Conservation (phyloP, 2,329 filamentous ascomycete species). For the Ophiocordyceps camponoti-floridani region DNA sequence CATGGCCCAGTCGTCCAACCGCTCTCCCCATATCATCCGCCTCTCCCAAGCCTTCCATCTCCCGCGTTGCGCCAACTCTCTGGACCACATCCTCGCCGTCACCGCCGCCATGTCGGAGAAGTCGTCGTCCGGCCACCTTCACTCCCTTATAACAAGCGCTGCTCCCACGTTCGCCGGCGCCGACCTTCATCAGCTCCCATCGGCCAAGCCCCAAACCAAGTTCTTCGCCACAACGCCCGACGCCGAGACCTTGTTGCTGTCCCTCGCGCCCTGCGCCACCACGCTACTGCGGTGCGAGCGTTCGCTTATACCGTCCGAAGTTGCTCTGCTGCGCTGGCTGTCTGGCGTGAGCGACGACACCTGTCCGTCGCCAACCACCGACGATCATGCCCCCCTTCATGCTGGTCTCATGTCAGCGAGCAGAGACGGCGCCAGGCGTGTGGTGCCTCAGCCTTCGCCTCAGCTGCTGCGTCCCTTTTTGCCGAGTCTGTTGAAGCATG, state of each 20-base stretch:
- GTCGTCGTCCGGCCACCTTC: constrained; percentile 8
- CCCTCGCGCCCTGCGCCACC: constrained; percentile 22
- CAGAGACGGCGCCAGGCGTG: not conserved
- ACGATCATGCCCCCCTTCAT: not conserved
- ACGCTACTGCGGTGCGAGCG: constrained; percentile 29
- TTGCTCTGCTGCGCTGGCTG: constrained; percentile 26
- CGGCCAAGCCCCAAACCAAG: constrained; percentile 19
- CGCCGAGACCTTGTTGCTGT: constrained; percentile 20
- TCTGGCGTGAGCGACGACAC: constrained; percentile 1
- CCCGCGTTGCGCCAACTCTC: not conserved
- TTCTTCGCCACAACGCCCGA: constrained; percentile 25
- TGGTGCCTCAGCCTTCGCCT: not conserved
- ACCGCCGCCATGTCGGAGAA: constrained; percentile 6
- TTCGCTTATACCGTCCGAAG: constrained; percentile 24
- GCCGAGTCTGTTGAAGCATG: constrained; percentile 22
- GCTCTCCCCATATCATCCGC: not conserved
- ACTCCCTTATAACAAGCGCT: constrained; percentile 8
- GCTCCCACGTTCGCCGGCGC: constrained; percentile 8
- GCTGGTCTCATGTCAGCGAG: not conserved
- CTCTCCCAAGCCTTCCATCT: not conserved
- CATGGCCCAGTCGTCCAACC: not conserved
- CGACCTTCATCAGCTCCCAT: constrained; percentile 13
- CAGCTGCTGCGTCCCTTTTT: constrained; percentile 14
- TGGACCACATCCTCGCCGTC: not conserved
- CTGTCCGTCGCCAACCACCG: not conserved